A percentile compares a stretch with the other conserved stretches of the same genome.
Evolutionary conservation across 768 basidiomycete genomes (phyloP).

Genomic region (Flagelloscypha sp.): DNA sequence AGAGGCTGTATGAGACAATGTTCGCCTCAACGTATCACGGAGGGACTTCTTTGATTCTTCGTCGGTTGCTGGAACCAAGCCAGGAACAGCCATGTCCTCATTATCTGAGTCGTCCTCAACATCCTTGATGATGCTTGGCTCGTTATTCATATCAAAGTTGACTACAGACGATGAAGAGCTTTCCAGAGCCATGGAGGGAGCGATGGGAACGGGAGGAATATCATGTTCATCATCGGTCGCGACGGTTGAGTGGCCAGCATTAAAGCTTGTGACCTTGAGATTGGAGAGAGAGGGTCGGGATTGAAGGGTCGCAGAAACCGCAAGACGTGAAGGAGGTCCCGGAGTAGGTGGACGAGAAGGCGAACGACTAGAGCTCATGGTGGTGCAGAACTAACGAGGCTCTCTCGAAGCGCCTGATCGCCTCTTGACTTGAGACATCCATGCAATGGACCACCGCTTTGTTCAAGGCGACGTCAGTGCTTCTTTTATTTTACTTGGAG

Average conservation of each 20-base stretch:
- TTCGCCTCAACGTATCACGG: slow-evolving; percentile 64
- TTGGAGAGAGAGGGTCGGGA: slow-evolving; percentile 50
- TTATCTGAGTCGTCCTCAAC: slow-evolving; percentile 60
- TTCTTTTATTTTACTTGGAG: slow-evolving; percentile 20
- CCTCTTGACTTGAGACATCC: neutral
- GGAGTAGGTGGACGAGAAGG: slow-evolving; percentile 7
- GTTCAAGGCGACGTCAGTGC: slow-evolving; percentile 18
- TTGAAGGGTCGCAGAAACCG: slow-evolving; percentile 41
- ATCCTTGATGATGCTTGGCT: slow-evolving; percentile 67
- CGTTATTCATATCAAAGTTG: slow-evolving; percentile 56
- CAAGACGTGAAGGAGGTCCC: slow-evolving; percentile 43
- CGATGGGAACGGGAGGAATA: slow-evolving; percentile 20
- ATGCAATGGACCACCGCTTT: neutral
- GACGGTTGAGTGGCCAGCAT: slow-evolving; percentile 23
- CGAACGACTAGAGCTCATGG: slow-evolving; percentile 17
- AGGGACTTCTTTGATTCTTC: slow-evolving; percentile 57
- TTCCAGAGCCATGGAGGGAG: slow-evolving; percentile 30
- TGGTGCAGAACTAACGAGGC: neutral
- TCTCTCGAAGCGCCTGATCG: neutral
- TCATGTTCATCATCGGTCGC: too few relatives aligned
- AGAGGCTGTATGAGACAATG: too few relatives aligned
- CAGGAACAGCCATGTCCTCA: slow-evolving; percentile 39
- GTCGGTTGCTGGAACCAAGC: slow-evolving; percentile 32
- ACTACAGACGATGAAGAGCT: slow-evolving; percentile 67
- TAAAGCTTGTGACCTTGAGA: slow-evolving; percentile 48